Percentiles rank a stretch among this genome's conserved stretches.
Conservation (phyloP, 108 stramenopile genomes). For the Skeletonema menzelii region DNA sequence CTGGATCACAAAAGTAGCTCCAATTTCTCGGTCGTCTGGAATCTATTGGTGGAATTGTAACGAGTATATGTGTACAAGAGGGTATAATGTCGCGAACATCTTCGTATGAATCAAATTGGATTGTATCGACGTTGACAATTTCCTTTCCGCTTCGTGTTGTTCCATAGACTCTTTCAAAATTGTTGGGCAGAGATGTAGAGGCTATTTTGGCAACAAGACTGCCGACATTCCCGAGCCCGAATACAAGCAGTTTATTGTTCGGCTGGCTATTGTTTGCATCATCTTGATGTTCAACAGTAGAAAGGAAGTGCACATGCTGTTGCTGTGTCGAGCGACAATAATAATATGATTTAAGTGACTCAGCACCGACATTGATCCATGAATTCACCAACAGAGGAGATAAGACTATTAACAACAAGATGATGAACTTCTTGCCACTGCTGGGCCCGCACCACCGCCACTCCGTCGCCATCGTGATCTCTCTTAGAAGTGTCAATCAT, state of each 20-base stretch:
- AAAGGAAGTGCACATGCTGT: not conserved
- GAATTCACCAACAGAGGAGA: not conserved
- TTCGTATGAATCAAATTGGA: slow-evolving; percentile 13
- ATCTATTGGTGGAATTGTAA: slow-evolving; percentile 40
- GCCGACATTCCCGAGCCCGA: slow-evolving; percentile 38
- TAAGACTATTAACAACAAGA: not conserved
- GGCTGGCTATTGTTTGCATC: not conserved
- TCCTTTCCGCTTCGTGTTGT: slow-evolving; percentile 9
- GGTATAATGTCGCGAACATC: slow-evolving; percentile 12
- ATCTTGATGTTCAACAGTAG: not conserved
- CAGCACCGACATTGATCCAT: not conserved
- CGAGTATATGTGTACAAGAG: slow-evolving; percentile 34
- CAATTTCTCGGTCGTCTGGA: slow-evolving; percentile 11
- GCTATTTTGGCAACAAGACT: slow-evolving; percentile 6
- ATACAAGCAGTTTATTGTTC: slow-evolving; percentile 12
- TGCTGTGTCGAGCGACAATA: not conserved
- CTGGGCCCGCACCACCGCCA: not conserved
- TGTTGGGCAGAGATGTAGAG: not conserved
- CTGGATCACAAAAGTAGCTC: slow-evolving; percentile 29
- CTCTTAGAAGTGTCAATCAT: too few species aligned
- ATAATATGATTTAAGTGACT: not conserved
- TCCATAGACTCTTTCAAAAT: slow-evolving; percentile 22
- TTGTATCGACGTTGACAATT: slow-evolving; percentile 7
- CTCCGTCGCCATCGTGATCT: not conserved
- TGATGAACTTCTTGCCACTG: not conserved